A percentile compares a stretch with the other conserved stretches of the same genome.
These are phyloP conservation scores for Penicillium concentricum DNA, from an alignment of 2,329 filamentous ascomycete genomes.

Conservation along the genomic window DNA sequence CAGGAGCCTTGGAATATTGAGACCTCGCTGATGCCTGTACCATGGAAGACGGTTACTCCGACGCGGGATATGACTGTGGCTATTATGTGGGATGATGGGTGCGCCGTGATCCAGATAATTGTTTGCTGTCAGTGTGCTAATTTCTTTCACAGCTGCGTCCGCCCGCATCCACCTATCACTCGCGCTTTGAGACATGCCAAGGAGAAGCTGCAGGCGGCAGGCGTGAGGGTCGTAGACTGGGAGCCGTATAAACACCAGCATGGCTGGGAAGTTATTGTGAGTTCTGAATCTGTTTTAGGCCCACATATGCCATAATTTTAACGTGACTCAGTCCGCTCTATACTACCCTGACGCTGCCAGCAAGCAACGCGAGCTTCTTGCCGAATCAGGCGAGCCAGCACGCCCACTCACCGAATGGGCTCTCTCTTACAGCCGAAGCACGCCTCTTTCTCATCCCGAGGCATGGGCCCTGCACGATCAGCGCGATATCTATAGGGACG, in stretches of 20 bases:
- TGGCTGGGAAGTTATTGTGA: slow-evolving; percentile 38
- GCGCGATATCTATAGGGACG: slow-evolving; percentile 31
- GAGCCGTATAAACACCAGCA: slow-evolving; percentile 35
- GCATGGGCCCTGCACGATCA: slow-evolving; percentile 28
- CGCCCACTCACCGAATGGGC: slow-evolving; percentile 47
- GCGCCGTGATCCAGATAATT: not conserved
- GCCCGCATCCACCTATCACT: slow-evolving; percentile 58
- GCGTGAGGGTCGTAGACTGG: slow-evolving; percentile 43
- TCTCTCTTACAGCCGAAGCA: slow-evolving; percentile 24
- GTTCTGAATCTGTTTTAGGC: not conserved
- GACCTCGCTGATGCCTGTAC: slow-evolving; percentile 41
- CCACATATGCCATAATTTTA: slow-evolving; percentile 14
- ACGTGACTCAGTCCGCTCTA: slow-evolving; percentile 39
- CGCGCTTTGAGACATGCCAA: slow-evolving; percentile 20
- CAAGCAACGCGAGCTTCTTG: slow-evolving; percentile 33
- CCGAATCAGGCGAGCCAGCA: slow-evolving; percentile 44
- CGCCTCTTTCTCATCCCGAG: slow-evolving; percentile 28
- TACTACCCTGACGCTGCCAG: slow-evolving; percentile 51
- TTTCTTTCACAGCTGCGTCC: slow-evolving; percentile 48
- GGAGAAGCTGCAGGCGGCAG: slow-evolving; percentile 41
- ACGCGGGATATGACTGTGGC: slow-evolving; percentile 45
- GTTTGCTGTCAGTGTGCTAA: not conserved
- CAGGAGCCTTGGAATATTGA: slow-evolving; percentile 46
- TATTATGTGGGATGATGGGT: slow-evolving; percentile 64
- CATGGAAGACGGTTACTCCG: slow-evolving; percentile 37